Evolutionary conservation across 805 yeast species (phyloP), one percentile per base, ranked within the genome.

Genomic region (Kregervanrija fluxuum): DNA sequence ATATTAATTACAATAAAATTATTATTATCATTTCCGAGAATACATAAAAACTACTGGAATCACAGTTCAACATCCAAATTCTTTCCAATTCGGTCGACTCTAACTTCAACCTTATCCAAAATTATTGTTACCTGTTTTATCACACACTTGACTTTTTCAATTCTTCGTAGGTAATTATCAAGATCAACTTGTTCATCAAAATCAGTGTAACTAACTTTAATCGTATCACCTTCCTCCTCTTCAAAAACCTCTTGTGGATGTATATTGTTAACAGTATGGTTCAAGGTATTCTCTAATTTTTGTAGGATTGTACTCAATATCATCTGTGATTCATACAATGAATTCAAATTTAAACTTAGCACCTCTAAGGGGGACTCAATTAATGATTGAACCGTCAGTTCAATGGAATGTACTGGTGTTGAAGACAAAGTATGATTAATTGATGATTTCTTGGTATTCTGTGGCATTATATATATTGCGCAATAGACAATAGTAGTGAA

Each of bases 321-420:
- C 36, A 74, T 59, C 49, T 79, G 85, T 0, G 82, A 75, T 48
- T 78, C 80, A 53, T 75, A 74, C 30, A 79, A 57, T 48, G 70
- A 71, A 48, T 74, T 74, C 31, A 79, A 65, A 44, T 73, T 73
- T 42, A 71, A 71, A 43, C 74, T 70, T 17, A 79, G 59, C 4
- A 61, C 63, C 36, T 79, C 83, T 8, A 79, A 59, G 2, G 83
- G 73, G 1, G 75, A 73, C 31, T 79, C 79, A 8, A 79, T 54
- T 1, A 79, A 56, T 9, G 77, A 62, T 48, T 79, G 85, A 0
- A 79, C 82, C 2, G 78, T 70, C 30, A 78, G 64, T 48, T 79
- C 85, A 37, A 79, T 69, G 0, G 83, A 82, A 54, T 79, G 84
- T 12, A 78, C 64, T 30, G 73, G 71, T 31, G 45, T 41, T 3